phyloP scores from a whole-genome alignment of 2,329 filamentous ascomycete species.

The Penicillium sp. region DNA sequence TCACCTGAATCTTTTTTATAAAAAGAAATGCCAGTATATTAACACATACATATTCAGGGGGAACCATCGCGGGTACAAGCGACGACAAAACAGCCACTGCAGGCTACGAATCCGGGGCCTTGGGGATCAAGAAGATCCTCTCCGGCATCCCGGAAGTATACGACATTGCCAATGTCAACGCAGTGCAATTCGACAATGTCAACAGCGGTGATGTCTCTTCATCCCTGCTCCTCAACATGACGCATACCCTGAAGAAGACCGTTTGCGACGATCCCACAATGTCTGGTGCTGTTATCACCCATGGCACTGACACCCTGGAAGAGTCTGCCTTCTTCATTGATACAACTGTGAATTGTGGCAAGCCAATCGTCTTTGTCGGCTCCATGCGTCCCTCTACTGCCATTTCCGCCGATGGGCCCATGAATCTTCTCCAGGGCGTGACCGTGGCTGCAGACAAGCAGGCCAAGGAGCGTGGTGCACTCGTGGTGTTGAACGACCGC shows the following conservation, averaged over 20 bases:
- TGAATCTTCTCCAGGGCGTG: slow-evolving; percentile 65
- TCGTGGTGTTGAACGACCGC: slow-evolving; percentile 66
- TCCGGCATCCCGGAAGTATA: slow-evolving; percentile 31
- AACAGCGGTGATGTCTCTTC: slow-evolving; percentile 31
- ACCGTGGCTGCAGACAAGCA: slow-evolving; percentile 56
- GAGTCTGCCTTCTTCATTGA: slow-evolving; percentile 68
- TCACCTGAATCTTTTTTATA: background rate
- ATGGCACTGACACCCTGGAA: slow-evolving; percentile 69
- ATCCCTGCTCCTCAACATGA: slow-evolving; percentile 27
- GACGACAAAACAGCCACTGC: slow-evolving; percentile 31
- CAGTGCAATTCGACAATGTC: slow-evolving; percentile 33
- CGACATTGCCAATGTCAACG: slow-evolving; percentile 32
- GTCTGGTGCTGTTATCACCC: slow-evolving; percentile 51
- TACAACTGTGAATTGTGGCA: slow-evolving; percentile 59
- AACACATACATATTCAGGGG: background rate
- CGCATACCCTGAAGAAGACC: slow-evolving; percentile 18
- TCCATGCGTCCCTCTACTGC: slow-evolving; percentile 68
- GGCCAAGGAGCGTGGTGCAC: slow-evolving; percentile 57
- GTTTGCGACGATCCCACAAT: slow-evolving; percentile 15
- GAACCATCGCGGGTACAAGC: slow-evolving; percentile 32
- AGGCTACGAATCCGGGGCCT: slow-evolving; percentile 29
- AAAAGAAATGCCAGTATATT: too few relatives aligned
- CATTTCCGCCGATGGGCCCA: slow-evolving; percentile 65
- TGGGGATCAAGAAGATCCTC: slow-evolving; percentile 29
- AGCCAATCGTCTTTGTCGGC: slow-evolving; percentile 65